Evolutionary conservation across 495 filamentous ascomycete species (phyloP), one percentile per base, ranked within the genome.

Genomic region (Tuber microsphaerosporum): DNA sequence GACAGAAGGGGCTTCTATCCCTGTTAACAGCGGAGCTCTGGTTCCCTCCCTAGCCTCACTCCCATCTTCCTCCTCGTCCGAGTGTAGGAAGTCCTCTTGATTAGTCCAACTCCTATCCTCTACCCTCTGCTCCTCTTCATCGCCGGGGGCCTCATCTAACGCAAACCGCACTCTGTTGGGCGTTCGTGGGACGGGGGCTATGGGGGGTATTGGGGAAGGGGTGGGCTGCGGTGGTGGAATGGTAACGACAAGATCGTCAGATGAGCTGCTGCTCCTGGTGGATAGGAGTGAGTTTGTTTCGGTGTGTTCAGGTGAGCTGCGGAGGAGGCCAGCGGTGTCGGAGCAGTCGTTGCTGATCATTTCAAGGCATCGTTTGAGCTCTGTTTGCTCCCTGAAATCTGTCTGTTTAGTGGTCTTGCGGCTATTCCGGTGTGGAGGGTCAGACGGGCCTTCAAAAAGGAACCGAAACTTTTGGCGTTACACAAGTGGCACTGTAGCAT

Each of bases 121-220:
- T 19, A 80, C 82, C 37, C 86, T 84, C 7, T 83, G 78, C 10
- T 81, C 80, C n/a, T 75, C 71, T 20, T 45, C 75, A 39, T 77
- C 80, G 31, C 83, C 77, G 69, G 81, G 61, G 75, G 81, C 65
- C 76, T 79, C 84, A 84, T 88, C 85, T n/a, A 97, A 86, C 71
- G 97, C 90, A 84, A 99, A 99, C 73, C 93, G 90, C 46, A 99
- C 95, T 48, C 94, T 88, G 82, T 94, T 92, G 16, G 90, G 88
- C 1, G 93, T 97, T 69, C 94, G 88, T 37, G 94, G 92, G 71
- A 74, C 77, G 45, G 79, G 71, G 61, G 76, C 73, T 48, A 76
- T 44, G 16, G 80, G 72, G 14, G 78, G 78, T 31, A 76, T 71
- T 41, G 75, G 81, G 72, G 81, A 83, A 78, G n/a, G 81, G 78